Conservation (phyloP, 2,329 filamentous ascomycete genomes). For the Ampelomyces quisqualis region DNA sequence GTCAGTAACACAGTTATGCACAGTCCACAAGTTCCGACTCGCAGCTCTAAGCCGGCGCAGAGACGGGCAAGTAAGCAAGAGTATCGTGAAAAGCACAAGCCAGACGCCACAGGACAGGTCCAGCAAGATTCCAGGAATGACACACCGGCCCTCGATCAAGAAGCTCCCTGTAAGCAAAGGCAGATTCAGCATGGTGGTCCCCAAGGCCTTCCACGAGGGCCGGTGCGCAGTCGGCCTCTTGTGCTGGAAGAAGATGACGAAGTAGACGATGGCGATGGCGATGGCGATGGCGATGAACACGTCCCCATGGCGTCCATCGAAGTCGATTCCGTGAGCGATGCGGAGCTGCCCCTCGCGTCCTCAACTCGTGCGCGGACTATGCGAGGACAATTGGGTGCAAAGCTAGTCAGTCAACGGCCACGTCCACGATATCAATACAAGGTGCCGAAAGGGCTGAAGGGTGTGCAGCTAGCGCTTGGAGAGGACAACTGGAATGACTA, state of each 20-base stretch:
- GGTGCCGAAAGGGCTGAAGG: constrained; percentile 10
- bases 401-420: not conserved
- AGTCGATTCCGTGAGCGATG: not conserved
- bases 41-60: not conserved
- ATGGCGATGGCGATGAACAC: not conserved
- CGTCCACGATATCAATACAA: constrained; percentile 8
- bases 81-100: not conserved
- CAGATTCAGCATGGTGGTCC: too few species aligned
- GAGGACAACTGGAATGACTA: constrained; percentile 20
- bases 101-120: not conserved
- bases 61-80: not conserved
- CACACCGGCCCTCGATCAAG: too few species aligned
- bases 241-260: constrained; percentile 1
- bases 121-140: too few species aligned
- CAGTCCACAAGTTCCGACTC: not conserved
- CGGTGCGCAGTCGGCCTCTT: not conserved
- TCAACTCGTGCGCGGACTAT: too few species aligned
- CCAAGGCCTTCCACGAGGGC: too few species aligned
- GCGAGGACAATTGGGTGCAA: too few species aligned
- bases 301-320: not conserved
- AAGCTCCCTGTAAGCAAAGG: not conserved
- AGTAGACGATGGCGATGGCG: not conserved
- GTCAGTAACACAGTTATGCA: not conserved
- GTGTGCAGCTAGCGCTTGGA: constrained; percentile 15
- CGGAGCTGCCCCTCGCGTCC: too few species aligned